Percentiles rank a stretch among this genome's conserved stretches.
phyloP scores from a whole-genome alignment of 768 basidiomycete species.

The Leccinellum luteum region DNA sequence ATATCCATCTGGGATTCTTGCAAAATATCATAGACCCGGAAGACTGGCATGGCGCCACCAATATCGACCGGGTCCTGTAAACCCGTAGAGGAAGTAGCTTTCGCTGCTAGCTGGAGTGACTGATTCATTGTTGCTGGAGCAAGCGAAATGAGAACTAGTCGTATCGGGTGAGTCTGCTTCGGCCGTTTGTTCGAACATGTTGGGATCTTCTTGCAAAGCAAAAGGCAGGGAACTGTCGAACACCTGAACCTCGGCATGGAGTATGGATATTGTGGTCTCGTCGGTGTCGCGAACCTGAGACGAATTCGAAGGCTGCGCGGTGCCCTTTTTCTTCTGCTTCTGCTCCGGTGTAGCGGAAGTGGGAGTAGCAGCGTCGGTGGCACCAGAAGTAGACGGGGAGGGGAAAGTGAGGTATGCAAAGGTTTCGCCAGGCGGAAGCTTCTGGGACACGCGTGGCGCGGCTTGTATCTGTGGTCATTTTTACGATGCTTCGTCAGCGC shows the following conservation, averaged over 20 bases:
- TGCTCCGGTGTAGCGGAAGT: no score
- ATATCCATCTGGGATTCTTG: not conserved
- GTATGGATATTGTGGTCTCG: not conserved
- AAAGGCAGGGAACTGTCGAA: not conserved
- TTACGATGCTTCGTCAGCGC: constrained; percentile 17
- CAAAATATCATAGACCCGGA: not conserved
- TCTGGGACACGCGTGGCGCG: not conserved
- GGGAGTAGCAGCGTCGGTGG: not conserved
- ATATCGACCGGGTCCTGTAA: not conserved
- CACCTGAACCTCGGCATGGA: not conserved
- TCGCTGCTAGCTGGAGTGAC: not conserved
- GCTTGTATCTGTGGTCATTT: constrained; percentile 10
- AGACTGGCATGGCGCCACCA: not conserved
- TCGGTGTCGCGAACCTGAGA: not conserved
- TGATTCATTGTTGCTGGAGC: not conserved
- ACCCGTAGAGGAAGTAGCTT: not conserved
- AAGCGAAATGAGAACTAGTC: no score
- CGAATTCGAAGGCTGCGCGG: not conserved
- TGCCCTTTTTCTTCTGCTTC: not conserved
- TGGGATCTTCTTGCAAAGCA: not conserved
- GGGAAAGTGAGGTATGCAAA: not conserved
- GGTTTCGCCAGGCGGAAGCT: not conserved
- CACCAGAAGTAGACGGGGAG: not conserved
- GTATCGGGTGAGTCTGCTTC: not conserved
- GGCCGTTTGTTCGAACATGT: not conserved